Conservation (phyloP, 2,329 filamentous ascomycete species). For the Acarospora socialis region DNA sequence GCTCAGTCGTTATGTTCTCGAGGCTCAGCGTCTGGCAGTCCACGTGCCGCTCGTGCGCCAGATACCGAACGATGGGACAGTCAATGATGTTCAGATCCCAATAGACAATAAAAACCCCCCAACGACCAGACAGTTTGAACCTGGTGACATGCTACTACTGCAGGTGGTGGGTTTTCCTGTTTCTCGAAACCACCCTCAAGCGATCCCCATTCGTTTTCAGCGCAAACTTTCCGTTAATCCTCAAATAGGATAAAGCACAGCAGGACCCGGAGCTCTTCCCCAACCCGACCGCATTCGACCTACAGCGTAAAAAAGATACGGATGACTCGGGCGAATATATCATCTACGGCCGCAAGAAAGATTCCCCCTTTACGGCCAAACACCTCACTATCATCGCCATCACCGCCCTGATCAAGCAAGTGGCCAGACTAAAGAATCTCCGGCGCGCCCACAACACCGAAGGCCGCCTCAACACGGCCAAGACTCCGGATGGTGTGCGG, state of each 20-base stretch:
- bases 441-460: no score
- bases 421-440: no score
- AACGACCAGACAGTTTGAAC: background rate
- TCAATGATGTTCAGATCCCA: background rate
- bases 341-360: no score
- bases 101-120: background rate
- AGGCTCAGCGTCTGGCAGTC: slow-evolving; percentile 7
- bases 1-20: slow-evolving; percentile 1
- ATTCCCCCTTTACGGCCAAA: no score
- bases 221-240: background rate
- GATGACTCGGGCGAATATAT: no score
- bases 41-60: slow-evolving; percentile 5
- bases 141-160: background rate
- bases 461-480: slow-evolving; percentile 6
- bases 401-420: no score
- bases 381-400: no score
- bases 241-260: background rate
- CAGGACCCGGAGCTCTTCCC: background rate
- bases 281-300: background rate
- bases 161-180: background rate
- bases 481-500: slow-evolving; percentile 4
- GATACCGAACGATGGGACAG: background rate
- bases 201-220: background rate
- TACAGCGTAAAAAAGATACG: no score
- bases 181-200: background rate